Base-by-base conservation (phyloP, 495 filamentous ascomycete species). In the Aspergillus diversus region DNA sequence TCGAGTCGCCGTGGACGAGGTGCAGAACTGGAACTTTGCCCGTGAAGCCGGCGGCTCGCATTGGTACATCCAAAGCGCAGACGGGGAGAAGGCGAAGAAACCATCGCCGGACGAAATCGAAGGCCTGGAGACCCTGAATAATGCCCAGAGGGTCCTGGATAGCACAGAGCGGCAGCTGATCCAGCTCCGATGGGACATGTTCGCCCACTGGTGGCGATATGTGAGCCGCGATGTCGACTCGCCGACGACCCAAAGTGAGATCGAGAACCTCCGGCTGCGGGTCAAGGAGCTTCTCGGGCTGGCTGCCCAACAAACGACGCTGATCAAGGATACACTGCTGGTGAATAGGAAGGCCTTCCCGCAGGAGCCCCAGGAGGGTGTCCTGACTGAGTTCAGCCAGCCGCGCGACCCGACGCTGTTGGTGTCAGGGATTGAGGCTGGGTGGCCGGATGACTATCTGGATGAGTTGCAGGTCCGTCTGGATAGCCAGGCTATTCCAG, bases 391-490 rank as follows among this genome's bases (percentile, higher is more conserved):
- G 5, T 82, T 76, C 57, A 69, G 66, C 53, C 66, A 68, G 21
- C 59, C 53, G 27, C 60, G 57, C 1, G 83, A 86, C 55, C 83
- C 84, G 5, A 84, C 81, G 5, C 11, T 86, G 0, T 61, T 79
- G 0, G 54, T 86, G 5, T 75, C 71, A 0, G 80, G 77, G 6
- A 66, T 85, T 17, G 55, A 71, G 7, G 59, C 73, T 3, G 80
- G 78, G 7, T 86, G 81, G 82, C 74, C 76, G 1, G 11, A 33
- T 2, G 81, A 85, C 51, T 86, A 70, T 59, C 57, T 76, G 3
- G 73, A 83, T 3, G 66, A 60, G 0, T 37, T 82, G 2, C 32
- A 21, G 9, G 74, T 79, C 7, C 70, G 79, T 5, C 47, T 81
- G 3, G 57, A 66, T n/a, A 16, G 9, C 5, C 70, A 84, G 63